phyloP scores from a whole-genome alignment of 768 basidiomycete species.

The Phallus indusiatus region DNA sequence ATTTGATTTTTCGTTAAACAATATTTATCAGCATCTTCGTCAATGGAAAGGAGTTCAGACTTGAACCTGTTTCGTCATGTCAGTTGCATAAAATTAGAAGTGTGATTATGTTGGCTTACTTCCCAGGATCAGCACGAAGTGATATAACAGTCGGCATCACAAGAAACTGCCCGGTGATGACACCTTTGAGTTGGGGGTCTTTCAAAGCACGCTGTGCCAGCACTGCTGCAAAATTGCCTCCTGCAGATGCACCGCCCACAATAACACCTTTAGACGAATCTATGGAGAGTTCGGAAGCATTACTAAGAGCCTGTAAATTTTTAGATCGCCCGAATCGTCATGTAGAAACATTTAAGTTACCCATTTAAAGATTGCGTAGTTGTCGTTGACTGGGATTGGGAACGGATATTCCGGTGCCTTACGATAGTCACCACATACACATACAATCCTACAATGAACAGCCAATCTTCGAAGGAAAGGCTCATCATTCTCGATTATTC shows the following conservation, averaged over 20 bases:
- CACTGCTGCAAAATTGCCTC: conserved; percentile 16
- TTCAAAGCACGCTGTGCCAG: conserved; percentile 16
- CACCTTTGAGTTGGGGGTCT: conserved; percentile 15
- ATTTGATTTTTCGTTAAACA: conserved; percentile 7
- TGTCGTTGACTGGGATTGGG: conserved; percentile 17
- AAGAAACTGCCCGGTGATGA: conserved; percentile 19
- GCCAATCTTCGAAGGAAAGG: conserved; percentile 11
- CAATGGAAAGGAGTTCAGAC: conserved; percentile 14
- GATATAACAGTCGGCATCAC: conserved; percentile 14
- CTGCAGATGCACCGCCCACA: conserved; percentile 17
- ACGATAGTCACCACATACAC: conserved; percentile 14
- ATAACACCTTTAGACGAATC: conserved; percentile 18
- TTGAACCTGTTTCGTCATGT: conserved; percentile 10
- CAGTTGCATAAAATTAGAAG: background rate
- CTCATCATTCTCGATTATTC: conserved; percentile 15
- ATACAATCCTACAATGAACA: conserved; percentile 13
- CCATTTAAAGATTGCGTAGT: conserved; percentile 18
- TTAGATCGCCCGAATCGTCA: background rate
- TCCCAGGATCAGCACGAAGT: conserved; percentile 13
- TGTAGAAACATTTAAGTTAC: background rate
- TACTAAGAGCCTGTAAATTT: conserved; percentile 5
- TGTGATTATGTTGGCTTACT: conserved; percentile 11
- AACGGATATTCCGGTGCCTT: conserved; percentile 14
- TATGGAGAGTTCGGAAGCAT: conserved; percentile 10
- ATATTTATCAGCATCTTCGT: conserved; percentile 14